These are phyloP conservation scores for Trichoderma simmonsii DNA, from an alignment of 2,329 filamentous ascomycete genomes.

Conservation along the genomic window DNA sequence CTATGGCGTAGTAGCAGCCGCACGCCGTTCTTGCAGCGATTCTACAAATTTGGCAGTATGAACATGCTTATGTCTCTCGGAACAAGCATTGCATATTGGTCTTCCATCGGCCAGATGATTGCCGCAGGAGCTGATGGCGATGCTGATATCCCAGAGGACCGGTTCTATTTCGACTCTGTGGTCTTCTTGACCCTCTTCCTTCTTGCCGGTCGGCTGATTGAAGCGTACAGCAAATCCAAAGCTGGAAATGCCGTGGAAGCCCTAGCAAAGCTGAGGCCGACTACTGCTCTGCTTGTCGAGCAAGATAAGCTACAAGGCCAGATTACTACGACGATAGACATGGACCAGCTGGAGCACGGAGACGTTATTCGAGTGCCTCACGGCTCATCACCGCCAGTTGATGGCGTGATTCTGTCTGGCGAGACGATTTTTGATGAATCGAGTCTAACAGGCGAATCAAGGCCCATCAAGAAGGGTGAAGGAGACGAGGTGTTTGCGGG, in stretches of 20 bases:
- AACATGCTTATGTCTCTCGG: slow-evolving; percentile 89
- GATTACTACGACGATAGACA: slow-evolving; percentile 42
- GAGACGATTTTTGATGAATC: slow-evolving; percentile 80
- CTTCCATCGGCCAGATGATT: slow-evolving; percentile 75
- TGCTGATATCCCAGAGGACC: slow-evolving; percentile 40
- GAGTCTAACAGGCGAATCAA: slow-evolving; percentile 78
- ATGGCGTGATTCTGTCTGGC: slow-evolving; percentile 65
- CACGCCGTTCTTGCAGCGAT: slow-evolving; percentile 68
- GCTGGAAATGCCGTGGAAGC: slow-evolving; percentile 83
- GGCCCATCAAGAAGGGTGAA: slow-evolving; percentile 58
- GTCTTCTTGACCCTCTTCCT: slow-evolving; percentile 90
- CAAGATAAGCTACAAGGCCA: slow-evolving; percentile 35
- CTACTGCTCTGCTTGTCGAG: slow-evolving; percentile 68
- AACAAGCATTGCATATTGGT: slow-evolving; percentile 82
- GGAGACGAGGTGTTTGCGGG: slow-evolving; percentile 69
- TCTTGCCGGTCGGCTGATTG: slow-evolving; percentile 68
- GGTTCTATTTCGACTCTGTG: slow-evolving; percentile 86
- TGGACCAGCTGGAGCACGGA: slow-evolving; percentile 72
- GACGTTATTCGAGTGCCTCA: slow-evolving; percentile 73
- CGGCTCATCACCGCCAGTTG: slow-evolving; percentile 80
- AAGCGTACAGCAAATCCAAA: slow-evolving; percentile 88
- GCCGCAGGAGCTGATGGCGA: slow-evolving; percentile 51
- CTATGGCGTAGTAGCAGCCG: slow-evolving; percentile 76
- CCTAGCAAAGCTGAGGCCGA: slow-evolving; percentile 73
- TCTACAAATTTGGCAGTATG: slow-evolving; percentile 96